Conservation (phyloP, 2,329 filamentous ascomycete species). For the Penicillium vulpinum region DNA sequence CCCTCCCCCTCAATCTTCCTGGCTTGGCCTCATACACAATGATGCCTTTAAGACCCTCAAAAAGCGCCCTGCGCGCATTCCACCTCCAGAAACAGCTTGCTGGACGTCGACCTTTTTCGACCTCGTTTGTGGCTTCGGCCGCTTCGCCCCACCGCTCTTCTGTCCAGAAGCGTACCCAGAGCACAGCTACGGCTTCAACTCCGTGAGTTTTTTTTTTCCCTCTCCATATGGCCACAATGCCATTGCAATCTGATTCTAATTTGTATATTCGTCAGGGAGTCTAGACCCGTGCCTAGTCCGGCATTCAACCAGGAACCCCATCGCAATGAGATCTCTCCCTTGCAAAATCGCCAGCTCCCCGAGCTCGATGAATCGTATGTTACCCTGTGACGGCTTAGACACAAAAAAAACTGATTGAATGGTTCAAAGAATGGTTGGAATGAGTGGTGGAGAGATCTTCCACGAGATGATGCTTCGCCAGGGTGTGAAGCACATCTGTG, state of each 20-base stretch:
- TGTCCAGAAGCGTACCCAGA: conserved; percentile 47
- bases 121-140: conserved; percentile 46
- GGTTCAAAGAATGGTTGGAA: conserved; percentile 74
- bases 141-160: conserved; percentile 49
- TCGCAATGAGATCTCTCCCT: conserved; percentile 66
- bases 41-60: conserved; percentile 54
- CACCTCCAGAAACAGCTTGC: conserved; percentile 44
- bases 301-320: conserved; percentile 56
- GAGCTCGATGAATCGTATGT: conserved; percentile 81
- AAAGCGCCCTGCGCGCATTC: conserved; percentile 50
- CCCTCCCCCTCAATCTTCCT: conserved; percentile 23
- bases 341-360: conserved; percentile 60
- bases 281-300: conserved; percentile 63
- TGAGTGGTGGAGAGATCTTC: conserved; percentile 94
- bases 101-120: conserved; percentile 45
- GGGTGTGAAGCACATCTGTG: conserved; percentile 90
- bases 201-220: conserved; percentile 50
- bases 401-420: conserved; percentile 5
- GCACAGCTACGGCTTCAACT: conserved; percentile 52
- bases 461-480: conserved; percentile 98
- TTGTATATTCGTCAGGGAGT: conserved; percentile 44
- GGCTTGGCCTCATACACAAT: conserved; percentile 45
- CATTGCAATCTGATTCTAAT: conserved; percentile 14
- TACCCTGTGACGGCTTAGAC: background rate
- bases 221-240: conserved; percentile 8